phyloP scores from a whole-genome alignment of 176 grass and related monocot species.

The Lolium multiflorum region DNA sequence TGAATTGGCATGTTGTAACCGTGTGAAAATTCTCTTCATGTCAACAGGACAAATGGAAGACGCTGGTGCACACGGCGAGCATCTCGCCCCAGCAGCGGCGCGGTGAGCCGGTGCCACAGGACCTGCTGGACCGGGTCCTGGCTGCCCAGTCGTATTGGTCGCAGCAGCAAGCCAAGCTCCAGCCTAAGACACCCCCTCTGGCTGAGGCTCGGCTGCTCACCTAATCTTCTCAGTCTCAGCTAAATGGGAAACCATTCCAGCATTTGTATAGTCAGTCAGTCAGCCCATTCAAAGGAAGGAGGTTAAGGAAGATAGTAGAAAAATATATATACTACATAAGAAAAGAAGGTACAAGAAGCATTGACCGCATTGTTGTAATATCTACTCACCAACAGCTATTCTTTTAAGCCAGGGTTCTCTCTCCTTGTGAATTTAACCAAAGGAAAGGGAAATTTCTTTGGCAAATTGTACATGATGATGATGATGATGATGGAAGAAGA shows the following conservation, averaged over 20 bases:
- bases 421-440: conserved; percentile 83
- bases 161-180: conserved; percentile 96
- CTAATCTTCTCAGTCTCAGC: conserved; percentile 43
- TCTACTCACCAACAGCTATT: conserved; percentile 79
- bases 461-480: conserved; percentile 67
- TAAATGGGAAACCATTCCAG: conserved; percentile 52
- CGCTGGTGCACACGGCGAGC: conserved; percentile 94
- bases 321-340: conserved; percentile 49
- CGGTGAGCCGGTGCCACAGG: conserved; percentile 93
- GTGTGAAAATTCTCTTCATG: conserved; percentile 56
- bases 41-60: conserved; percentile 99
- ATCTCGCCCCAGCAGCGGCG: conserved; percentile 95
- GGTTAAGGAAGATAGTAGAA: conserved; percentile 64
- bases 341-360: conserved; percentile 76
- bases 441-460: conserved; percentile 70
- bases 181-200: conserved; percentile 69
- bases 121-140: conserved; percentile 91
- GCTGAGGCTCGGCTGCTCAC: conserved; percentile 73
- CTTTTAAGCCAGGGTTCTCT: conserved; percentile 76
- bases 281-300: conserved; percentile 63
- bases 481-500: conserved; percentile 53
- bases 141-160: conserved; percentile 87
- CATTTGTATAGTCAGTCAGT: conserved; percentile 72
- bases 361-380: conserved; percentile 93
- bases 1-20: conserved; percentile 56